A percentile compares a stretch with the other conserved stretches of the same genome.
Conservation (phyloP, 352 stramenopile genomes). For the Globisporangium abappressorium region DNA sequence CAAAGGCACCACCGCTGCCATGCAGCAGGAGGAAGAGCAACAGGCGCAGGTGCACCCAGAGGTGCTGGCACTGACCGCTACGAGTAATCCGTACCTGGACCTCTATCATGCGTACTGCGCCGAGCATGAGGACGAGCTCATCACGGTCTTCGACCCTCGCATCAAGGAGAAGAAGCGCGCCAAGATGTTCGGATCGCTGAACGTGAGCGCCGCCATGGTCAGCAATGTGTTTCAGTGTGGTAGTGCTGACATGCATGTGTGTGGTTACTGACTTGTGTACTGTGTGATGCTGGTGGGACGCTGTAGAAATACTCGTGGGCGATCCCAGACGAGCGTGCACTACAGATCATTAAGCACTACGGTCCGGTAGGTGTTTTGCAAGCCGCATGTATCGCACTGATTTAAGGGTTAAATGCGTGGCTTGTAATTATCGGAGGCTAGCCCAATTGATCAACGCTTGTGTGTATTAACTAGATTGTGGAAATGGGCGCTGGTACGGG, state of each 20-base stretch:
- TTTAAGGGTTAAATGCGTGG: too few relatives aligned
- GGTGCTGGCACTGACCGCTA: constrained; percentile 46
- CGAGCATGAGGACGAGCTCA: constrained; percentile 55
- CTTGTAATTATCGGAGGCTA: neutral
- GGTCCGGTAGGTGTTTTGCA: constrained; percentile 43
- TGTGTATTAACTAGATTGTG: constrained; percentile 54
- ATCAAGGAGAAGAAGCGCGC: constrained; percentile 64
- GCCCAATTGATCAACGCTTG: neutral
- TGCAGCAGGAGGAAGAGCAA: constrained; percentile 10
- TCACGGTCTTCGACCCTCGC: constrained; percentile 66
- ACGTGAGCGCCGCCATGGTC: constrained; percentile 82
- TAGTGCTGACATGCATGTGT: neutral
- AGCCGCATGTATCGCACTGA: neutral
- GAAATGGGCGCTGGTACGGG: constrained; percentile 90
- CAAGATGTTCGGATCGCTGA: constrained; percentile 67
- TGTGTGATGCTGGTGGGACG: neutral
- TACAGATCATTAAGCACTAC: constrained; percentile 92
- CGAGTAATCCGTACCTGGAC: constrained; percentile 82
- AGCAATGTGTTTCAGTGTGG: neutral
- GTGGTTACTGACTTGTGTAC: neutral
- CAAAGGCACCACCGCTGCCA: too few relatives aligned
- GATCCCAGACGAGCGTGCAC: constrained; percentile 83
- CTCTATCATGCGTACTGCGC: constrained; percentile 70
- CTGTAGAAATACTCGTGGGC: constrained; percentile 90
- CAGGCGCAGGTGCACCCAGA: constrained; percentile 18